Percentiles rank a stretch among this genome's conserved stretches.
phyloP scores from a whole-genome alignment of 2,329 filamentous ascomycete species.

The Fusarium devonianum region DNA sequence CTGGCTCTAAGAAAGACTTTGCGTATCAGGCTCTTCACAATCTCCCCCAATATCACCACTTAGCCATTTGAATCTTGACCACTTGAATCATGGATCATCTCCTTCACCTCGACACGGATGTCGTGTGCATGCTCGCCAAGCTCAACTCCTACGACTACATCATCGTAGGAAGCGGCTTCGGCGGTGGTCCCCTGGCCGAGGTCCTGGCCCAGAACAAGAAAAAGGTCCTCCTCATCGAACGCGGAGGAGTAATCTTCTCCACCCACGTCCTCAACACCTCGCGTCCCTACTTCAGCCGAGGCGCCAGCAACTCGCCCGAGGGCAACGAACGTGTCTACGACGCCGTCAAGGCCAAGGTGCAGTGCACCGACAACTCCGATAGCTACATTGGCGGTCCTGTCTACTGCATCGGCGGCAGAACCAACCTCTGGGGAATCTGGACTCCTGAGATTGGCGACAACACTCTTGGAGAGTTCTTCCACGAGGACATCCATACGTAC shows the following conservation, averaged over 20 bases:
- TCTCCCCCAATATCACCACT: too few relatives aligned
- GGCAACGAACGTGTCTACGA: slow-evolving; percentile 30
- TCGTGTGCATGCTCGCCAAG: slow-evolving; percentile 24
- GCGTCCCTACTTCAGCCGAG: slow-evolving; percentile 26
- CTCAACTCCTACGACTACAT: slow-evolving; percentile 32
- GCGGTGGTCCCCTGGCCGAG: slow-evolving; percentile 24
- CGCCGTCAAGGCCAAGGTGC: slow-evolving; percentile 27
- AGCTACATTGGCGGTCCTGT: slow-evolving; percentile 27
- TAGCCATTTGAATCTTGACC: neutral
- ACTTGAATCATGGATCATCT: slow-evolving; percentile 35
- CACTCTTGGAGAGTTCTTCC: slow-evolving; percentile 12
- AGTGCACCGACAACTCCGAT: slow-evolving; percentile 25
- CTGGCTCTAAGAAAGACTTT: neutral
- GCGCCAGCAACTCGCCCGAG: slow-evolving; percentile 29
- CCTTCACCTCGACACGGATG: slow-evolving; percentile 23
- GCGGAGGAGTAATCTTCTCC: slow-evolving; percentile 28
- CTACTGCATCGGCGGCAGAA: slow-evolving; percentile 24
- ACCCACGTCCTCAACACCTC: slow-evolving; percentile 31
- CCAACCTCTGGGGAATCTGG: slow-evolving; percentile 32
- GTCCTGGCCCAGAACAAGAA: slow-evolving; percentile 10
- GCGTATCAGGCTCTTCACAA: neutral
- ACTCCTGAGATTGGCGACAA: slow-evolving; percentile 14
- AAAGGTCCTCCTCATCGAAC: slow-evolving; percentile 30
- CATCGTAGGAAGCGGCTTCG: slow-evolving; percentile 28
- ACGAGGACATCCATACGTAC: neutral